These are phyloP conservation scores for Talaromyces rugulosus DNA, from an alignment of 2,329 filamentous ascomycete genomes.

Conservation along the genomic window DNA sequence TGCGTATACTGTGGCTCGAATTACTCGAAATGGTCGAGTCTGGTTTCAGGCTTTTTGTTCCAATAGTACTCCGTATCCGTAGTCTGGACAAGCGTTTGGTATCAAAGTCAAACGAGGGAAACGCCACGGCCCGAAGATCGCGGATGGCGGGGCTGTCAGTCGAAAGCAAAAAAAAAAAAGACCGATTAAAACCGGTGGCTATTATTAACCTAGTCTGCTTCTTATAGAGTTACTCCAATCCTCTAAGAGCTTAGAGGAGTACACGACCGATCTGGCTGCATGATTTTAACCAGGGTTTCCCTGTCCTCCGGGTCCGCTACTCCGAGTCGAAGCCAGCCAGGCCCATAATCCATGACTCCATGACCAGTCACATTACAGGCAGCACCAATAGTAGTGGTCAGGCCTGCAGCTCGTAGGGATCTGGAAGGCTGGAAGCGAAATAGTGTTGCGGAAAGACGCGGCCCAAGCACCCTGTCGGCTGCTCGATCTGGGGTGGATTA, in stretches of 20 bases:
- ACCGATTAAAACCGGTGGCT: neutral
- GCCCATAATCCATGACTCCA: too few species aligned
- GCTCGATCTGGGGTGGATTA: neutral
- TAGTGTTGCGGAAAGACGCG: neutral
- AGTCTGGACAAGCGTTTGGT: neutral
- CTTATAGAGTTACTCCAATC: too few species aligned
- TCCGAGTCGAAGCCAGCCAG: neutral
- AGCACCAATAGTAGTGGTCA: neutral
- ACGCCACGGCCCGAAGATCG: neutral
- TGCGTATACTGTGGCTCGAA: neutral
- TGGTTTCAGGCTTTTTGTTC: neutral
- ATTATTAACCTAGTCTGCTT: neutral
- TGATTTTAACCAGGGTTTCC: neutral
- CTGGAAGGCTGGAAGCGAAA: neutral
- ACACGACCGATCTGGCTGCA: neutral
- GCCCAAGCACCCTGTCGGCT: slow-evolving; percentile 2
- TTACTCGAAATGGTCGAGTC: neutral
- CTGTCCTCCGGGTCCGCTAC: neutral
- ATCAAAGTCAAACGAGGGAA: neutral
- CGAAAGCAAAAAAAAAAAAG: neutral
- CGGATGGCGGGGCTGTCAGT: neutral
- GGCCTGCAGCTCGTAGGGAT: neutral
- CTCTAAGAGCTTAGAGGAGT: too few species aligned
- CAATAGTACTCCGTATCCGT: neutral
- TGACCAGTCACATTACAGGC: neutral